A percentile compares a stretch with the other conserved stretches of the same genome.
Evolutionary conservation across 2,329 filamentous ascomycete genomes (phyloP).

Genomic region (Aureobasidium musti): DNA sequence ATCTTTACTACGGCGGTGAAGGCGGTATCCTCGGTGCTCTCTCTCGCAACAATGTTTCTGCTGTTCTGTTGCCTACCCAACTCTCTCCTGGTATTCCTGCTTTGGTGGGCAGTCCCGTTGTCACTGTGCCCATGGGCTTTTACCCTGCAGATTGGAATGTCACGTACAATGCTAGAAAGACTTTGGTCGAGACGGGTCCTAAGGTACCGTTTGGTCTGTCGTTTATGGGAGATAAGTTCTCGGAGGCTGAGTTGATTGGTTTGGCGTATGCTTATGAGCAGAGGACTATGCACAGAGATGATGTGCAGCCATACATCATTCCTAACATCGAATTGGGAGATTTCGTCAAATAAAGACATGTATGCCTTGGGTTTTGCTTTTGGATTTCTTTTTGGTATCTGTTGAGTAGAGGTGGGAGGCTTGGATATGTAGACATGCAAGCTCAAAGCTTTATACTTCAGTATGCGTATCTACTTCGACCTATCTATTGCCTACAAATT

Average conservation of each 20-base stretch:
- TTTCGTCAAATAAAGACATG: slow-evolving; percentile 39
- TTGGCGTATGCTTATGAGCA: slow-evolving; percentile 71
- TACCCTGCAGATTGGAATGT: slow-evolving; percentile 55
- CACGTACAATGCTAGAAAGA: slow-evolving; percentile 49
- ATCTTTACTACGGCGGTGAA: slow-evolving; percentile 57
- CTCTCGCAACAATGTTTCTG: slow-evolving; percentile 58
- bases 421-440: too few relatives aligned
- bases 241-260: slow-evolving; percentile 63
- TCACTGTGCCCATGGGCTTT: slow-evolving; percentile 65
- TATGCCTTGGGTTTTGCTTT: background rate
- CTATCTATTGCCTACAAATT: too few relatives aligned
- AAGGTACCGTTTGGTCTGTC: slow-evolving; percentile 63
- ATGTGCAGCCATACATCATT: slow-evolving; percentile 52
- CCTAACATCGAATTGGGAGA: slow-evolving; percentile 53
- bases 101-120: slow-evolving; percentile 60
- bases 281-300: slow-evolving; percentile 53
- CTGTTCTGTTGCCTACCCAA: slow-evolving; percentile 61
- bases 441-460: too few relatives aligned
- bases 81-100: slow-evolving; percentile 54
- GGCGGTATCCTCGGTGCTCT: slow-evolving; percentile 65
- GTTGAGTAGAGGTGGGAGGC: too few relatives aligned
- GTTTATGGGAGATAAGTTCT: slow-evolving; percentile 63
- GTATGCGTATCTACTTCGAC: too few relatives aligned
- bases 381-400: too few relatives aligned
- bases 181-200: slow-evolving; percentile 57